Percentiles rank a stretch among this genome's conserved stretches.
phyloP scores from a whole-genome alignment of 2,329 filamentous ascomycete genomes.

The Fusarium floridanum region DNA sequence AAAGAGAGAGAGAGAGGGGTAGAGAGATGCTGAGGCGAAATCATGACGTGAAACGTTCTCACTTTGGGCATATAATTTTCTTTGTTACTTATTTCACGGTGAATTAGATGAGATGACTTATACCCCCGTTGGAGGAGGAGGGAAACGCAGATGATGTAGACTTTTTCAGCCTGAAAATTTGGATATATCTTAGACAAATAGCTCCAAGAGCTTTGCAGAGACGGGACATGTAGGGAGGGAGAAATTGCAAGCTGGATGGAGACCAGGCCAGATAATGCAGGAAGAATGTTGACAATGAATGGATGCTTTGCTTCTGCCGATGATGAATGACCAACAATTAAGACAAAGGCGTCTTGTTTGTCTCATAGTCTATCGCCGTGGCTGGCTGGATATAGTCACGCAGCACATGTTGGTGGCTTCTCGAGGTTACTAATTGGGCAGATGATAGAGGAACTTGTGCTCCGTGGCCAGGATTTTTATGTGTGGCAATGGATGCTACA shows the following conservation, averaged over 20 bases:
- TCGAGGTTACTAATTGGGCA: background rate
- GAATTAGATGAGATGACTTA: constrained; percentile 49
- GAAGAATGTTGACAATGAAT: background rate
- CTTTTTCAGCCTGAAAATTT: constrained; percentile 30
- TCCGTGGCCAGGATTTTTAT: constrained; percentile 1
- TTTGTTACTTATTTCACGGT: constrained; percentile 46
- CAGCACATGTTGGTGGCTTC: background rate
- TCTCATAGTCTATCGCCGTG: background rate
- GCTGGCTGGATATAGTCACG: background rate
- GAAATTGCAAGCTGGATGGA: constrained; percentile 5
- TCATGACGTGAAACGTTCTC: constrained; percentile 48
- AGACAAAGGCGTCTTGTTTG: background rate
- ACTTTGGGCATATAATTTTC: constrained; percentile 44
- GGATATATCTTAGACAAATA: constrained; percentile 41
- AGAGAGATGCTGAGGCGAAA: constrained; percentile 28
- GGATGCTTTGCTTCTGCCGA: background rate
- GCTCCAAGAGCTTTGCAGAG: constrained; percentile 15
- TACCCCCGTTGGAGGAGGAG: constrained; percentile 46
- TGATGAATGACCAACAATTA: background rate
- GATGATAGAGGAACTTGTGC: background rate
- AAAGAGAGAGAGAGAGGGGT: background rate
- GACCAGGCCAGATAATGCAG: background rate
- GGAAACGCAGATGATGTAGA: constrained; percentile 40
- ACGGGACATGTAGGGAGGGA: constrained; percentile 8
- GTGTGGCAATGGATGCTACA: constrained; percentile 27